Conservation (phyloP, 2,329 filamentous ascomycete species). For the Colletotrichum tropicale region DNA sequence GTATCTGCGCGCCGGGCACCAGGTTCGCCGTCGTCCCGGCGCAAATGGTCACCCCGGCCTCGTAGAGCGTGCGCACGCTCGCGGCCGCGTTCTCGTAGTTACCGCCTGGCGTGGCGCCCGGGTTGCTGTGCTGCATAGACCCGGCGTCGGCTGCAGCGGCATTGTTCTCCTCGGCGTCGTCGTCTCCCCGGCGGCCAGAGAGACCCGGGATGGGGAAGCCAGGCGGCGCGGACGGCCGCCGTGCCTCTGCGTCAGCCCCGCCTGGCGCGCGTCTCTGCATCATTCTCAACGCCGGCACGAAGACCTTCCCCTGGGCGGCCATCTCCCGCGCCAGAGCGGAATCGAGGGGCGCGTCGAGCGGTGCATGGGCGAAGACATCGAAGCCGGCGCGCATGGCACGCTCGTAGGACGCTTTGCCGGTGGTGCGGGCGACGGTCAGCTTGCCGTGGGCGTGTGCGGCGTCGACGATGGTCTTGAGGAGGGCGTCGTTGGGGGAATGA, state of each 20-base stretch:
- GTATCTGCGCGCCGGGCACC: neutral
- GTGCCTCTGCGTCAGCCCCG: too few relatives aligned
- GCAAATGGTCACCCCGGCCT: slow-evolving; percentile 31
- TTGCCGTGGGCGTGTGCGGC: slow-evolving; percentile 26
- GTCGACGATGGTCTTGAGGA: slow-evolving; percentile 25
- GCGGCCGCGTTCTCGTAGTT: slow-evolving; percentile 26
- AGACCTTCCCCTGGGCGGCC: slow-evolving; percentile 22
- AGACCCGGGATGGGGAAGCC: neutral
- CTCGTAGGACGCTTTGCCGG: slow-evolving; percentile 26
- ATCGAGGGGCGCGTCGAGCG: slow-evolving; percentile 29
- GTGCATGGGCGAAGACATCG: slow-evolving; percentile 31
- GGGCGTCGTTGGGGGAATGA: slow-evolving; percentile 25
- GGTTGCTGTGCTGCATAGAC: neutral
- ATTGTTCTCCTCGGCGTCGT: too few relatives aligned
- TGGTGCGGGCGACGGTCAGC: slow-evolving; percentile 29
- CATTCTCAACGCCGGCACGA: slow-evolving; percentile 31
- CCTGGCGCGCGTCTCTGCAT: neutral
- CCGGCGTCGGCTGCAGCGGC: neutral
- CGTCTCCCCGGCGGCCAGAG: neutral
- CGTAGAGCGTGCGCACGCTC: slow-evolving; percentile 27
- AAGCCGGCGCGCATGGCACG: slow-evolving; percentile 29
- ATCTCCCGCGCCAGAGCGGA: slow-evolving; percentile 20
- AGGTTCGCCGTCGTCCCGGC: slow-evolving; percentile 34
- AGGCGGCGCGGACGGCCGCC: neutral
- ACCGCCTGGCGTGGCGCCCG: neutral